Conservation (phyloP, 441 rosid genomes). For the Viola pubescens region DNA sequence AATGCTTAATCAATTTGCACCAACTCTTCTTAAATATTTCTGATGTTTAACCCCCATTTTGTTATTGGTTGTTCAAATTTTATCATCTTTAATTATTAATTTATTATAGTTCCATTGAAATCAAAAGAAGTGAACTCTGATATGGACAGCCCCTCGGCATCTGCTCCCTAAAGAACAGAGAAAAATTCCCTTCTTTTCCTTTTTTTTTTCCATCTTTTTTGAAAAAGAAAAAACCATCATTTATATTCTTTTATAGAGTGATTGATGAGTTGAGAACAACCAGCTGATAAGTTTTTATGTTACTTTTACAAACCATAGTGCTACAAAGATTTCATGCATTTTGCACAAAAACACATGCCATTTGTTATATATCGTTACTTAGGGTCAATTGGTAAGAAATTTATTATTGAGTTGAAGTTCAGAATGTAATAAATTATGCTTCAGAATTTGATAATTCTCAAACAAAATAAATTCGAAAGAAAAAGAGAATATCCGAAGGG, state of each 20-base stretch:
- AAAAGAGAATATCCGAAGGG: no score
- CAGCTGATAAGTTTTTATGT: no score
- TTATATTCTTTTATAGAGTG: background rate
- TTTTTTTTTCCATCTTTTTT: background rate
- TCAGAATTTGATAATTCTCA: no score
- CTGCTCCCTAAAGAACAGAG: background rate
- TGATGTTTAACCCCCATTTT: background rate
- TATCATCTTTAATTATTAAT: background rate
- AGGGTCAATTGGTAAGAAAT: no score
- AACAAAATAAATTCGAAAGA: no score
- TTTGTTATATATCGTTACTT: no score
- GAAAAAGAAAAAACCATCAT: constrained; percentile 1
- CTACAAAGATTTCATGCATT: no score
- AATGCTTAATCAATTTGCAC: constrained; percentile 21
- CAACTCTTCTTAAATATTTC: constrained; percentile 9
- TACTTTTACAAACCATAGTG: background rate
- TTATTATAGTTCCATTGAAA: constrained; percentile 1
- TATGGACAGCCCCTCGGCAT: constrained; percentile 2
- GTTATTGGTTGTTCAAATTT: background rate
- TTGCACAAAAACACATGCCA: no score
- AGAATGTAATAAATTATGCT: no score
- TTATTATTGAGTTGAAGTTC: no score
- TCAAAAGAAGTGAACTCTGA: constrained; percentile 5
- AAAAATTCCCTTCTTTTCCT: background rate
- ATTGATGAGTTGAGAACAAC: background rate